phyloP scores from a whole-genome alignment of 23 red algal species.

The Pyropia yezoensis region DNA sequence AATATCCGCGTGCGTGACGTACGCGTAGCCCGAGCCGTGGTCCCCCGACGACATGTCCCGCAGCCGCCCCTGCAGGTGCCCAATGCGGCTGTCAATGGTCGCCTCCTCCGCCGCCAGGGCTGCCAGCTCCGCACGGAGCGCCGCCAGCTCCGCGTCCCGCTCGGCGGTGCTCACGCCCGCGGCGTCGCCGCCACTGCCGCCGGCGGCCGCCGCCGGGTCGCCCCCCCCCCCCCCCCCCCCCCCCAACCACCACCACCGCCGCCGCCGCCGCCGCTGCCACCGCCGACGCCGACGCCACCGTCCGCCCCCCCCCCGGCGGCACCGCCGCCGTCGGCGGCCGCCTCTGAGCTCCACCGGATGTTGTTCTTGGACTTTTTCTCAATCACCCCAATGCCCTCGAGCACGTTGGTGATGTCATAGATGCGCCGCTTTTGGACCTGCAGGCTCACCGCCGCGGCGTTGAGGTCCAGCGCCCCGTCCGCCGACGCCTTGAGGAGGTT shows the following conservation, averaged over 20 bases:
- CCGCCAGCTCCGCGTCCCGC: conserved; percentile 50
- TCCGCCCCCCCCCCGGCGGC: neutral
- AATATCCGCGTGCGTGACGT: conserved; percentile 91
- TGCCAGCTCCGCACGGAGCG: conserved; percentile 34
- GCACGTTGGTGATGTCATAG: conserved; percentile 99
- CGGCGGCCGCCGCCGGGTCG: conserved; percentile 2
- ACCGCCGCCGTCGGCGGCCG: neutral
- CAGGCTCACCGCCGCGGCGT: conserved; percentile 61
- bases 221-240: neutral
- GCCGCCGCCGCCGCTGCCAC: neutral
- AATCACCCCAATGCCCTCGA: conserved; percentile 97
- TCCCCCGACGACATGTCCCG: conserved; percentile 62
- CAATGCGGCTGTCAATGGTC: conserved; percentile 46
- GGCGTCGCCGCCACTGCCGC: conserved; percentile 28
- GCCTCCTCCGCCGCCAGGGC: conserved; percentile 46
- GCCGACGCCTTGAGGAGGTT: conserved; percentile 61
- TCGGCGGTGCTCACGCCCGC: conserved; percentile 19
- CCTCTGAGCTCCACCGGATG: conserved; percentile 76
- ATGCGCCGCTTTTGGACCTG: conserved; percentile 95
- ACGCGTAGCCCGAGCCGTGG: conserved; percentile 55
- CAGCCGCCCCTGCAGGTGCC: conserved; percentile 24
- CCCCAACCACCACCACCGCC: neutral
- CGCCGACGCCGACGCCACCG: neutral
- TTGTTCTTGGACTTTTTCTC: conserved; percentile 96
- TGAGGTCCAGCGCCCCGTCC: conserved; percentile 85